These are phyloP conservation scores for Penicillium glabrum DNA, from an alignment of 2,329 filamentous ascomycete species.

Conservation along the genomic window DNA sequence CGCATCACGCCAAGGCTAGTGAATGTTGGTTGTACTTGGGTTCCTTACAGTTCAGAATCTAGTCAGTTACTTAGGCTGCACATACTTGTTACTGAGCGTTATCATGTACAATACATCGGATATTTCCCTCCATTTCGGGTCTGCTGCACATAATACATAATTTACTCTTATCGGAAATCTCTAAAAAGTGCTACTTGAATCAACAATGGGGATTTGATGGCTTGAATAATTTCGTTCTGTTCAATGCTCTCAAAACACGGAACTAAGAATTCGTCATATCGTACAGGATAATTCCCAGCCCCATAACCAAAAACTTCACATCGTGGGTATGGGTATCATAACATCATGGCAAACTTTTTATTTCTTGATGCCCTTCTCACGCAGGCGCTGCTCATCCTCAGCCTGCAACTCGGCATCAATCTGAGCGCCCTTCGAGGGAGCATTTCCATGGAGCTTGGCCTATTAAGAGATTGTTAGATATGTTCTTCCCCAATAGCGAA, in stretches of 20 bases:
- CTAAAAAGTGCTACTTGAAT: neutral
- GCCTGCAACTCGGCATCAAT: constrained; percentile 46
- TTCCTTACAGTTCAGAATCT: neutral
- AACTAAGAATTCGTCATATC: constrained; percentile 45
- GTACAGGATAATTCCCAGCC: constrained; percentile 85
- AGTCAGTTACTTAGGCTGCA: neutral
- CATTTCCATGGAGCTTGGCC: constrained; percentile 48
- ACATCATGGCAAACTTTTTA: constrained; percentile 15
- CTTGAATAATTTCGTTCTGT: neutral
- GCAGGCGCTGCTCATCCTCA: constrained; percentile 45
- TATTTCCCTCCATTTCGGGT: neutral
- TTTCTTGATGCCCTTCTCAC: constrained; percentile 44
- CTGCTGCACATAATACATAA: neutral
- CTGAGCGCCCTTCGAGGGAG: constrained; percentile 48
- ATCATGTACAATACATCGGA: constrained; percentile 5
- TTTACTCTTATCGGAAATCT: neutral
- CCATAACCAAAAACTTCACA: constrained; percentile 56
- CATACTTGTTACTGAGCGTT: neutral
- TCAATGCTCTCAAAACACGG: constrained; percentile 2
- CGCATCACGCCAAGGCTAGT: neutral
- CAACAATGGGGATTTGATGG: neutral
- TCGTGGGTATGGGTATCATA: constrained; percentile 8
- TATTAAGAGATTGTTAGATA: constrained; percentile 19
- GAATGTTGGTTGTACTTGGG: neutral
- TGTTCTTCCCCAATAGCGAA: neutral